phyloP scores from a whole-genome alignment of 2,329 filamentous ascomycete species.

The Claviceps monticola region DNA sequence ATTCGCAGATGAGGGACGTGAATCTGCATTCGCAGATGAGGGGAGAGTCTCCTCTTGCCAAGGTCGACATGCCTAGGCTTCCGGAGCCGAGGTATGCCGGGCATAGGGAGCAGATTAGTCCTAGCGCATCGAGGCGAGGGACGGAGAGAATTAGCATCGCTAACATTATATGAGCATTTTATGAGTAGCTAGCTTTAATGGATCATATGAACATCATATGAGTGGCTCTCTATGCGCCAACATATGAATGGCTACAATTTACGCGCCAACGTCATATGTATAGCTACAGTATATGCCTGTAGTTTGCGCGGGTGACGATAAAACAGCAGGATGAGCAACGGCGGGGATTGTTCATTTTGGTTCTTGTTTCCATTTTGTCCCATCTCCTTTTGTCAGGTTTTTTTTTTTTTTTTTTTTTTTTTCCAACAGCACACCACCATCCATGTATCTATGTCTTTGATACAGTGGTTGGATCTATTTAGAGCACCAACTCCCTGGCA shows the following conservation, averaged over 20 bases:
- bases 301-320: no score
- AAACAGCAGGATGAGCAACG: no score
- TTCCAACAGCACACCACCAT: neutral
- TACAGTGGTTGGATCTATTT: no score
- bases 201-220: no score
- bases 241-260: no score
- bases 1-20: constrained; percentile 15
- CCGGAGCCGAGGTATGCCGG: constrained; percentile 18
- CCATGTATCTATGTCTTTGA: no score
- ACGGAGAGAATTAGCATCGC: constrained; percentile 20
- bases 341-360: neutral
- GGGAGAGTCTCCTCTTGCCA: constrained; percentile 17
- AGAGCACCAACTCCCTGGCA: neutral
- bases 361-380: neutral
- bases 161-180: constrained; percentile 26
- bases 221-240: no score
- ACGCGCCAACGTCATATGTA: no score
- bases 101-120: constrained; percentile 14
- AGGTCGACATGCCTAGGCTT: constrained; percentile 15
- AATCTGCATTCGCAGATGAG: constrained; percentile 17
- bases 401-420: constrained; percentile 3
- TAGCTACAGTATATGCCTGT: no score
- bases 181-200: no score
- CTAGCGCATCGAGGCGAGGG: constrained; percentile 14
- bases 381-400: neutral